A percentile compares a stretch with the other conserved stretches of the same genome.
Evolutionary conservation across 495 filamentous ascomycete genomes (phyloP).

Genomic region (Arthonia radiata): DNA sequence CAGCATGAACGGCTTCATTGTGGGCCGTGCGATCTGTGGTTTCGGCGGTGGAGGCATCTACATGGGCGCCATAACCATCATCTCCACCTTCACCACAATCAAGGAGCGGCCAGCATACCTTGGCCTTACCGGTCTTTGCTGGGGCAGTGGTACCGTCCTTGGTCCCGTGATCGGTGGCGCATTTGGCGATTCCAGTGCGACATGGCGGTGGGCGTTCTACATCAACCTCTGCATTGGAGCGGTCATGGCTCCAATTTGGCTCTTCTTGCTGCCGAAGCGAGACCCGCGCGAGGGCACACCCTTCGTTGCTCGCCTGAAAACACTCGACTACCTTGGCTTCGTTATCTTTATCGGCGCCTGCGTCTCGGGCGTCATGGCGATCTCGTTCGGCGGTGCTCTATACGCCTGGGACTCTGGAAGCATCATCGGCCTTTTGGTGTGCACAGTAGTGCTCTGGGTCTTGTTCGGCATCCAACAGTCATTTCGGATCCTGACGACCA

Average conservation of each 20-base stretch:
- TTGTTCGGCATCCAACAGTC: constrained; percentile 24
- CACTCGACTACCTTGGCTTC: constrained; percentile 16
- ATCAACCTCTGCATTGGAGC: no score
- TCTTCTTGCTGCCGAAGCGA: no score
- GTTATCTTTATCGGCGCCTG: constrained; percentile 19
- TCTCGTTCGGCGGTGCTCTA: constrained; percentile 26
- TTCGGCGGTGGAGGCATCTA: constrained; percentile 27
- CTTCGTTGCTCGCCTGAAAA: no score
- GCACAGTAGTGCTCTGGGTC: constrained; percentile 25
- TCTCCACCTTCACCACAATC: constrained; percentile 19
- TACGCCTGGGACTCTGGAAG: constrained; percentile 26
- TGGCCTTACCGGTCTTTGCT: constrained; percentile 17
- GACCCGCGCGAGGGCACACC: no score
- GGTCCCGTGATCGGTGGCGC: constrained; percentile 8
- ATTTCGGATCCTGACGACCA: constrained; percentile 24
- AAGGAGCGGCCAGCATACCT: constrained; percentile 23
- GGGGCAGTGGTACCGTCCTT: no score
- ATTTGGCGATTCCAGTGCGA: constrained; percentile 4
- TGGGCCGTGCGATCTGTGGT: constrained; percentile 21
- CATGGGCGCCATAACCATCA: constrained; percentile 19
- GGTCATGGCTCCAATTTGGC: no score
- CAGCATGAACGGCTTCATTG: constrained; percentile 11
- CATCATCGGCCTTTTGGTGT: constrained; percentile 28
- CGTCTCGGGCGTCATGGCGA: constrained; percentile 21
- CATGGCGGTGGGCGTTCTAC: no score